These are phyloP conservation scores for Hibiscus tridactylites DNA, from an alignment of 345 rosid genomes.

Conservation along the genomic window DNA sequence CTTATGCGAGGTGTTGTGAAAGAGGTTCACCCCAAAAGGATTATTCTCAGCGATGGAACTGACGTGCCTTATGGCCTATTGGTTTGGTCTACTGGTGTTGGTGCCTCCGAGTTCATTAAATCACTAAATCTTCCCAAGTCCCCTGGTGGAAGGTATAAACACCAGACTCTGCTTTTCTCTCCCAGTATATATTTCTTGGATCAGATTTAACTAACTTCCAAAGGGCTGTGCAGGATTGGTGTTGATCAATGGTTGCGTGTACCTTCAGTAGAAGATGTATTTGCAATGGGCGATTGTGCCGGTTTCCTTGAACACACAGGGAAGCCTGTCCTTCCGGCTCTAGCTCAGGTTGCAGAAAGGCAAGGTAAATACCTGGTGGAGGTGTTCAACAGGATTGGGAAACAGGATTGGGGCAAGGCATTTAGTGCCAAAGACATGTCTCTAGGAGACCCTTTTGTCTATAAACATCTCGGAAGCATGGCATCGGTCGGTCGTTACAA, in stretches of 20 bases:
- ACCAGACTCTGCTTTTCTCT: neutral
- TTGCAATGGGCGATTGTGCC: slow-evolving; percentile 65
- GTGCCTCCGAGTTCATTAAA: slow-evolving; percentile 58
- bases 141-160: slow-evolving; percentile 57
- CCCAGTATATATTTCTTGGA: neutral
- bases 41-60: slow-evolving; percentile 50
- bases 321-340: slow-evolving; percentile 59
- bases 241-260: slow-evolving; percentile 55
- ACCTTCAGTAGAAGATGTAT: slow-evolving; percentile 57
- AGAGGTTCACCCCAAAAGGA: slow-evolving; percentile 17
- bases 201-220: neutral
- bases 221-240: slow-evolving; percentile 39
- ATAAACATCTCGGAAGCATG: slow-evolving; percentile 67
- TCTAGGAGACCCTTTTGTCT: slow-evolving; percentile 54
- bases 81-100: slow-evolving; percentile 96
- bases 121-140: slow-evolving; percentile 49
- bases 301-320: slow-evolving; percentile 72
- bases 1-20: neutral
- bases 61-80: slow-evolving; percentile 74
- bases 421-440: slow-evolving; percentile 26
- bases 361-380: slow-evolving; percentile 54
- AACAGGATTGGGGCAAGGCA: slow-evolving; percentile 48
- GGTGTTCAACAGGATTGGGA: slow-evolving; percentile 43
- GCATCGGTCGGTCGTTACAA: slow-evolving; percentile 65
- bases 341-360: slow-evolving; percentile 78